Conservation (phyloP, 768 basidiomycete genomes). For the Obba rivulosa region DNA sequence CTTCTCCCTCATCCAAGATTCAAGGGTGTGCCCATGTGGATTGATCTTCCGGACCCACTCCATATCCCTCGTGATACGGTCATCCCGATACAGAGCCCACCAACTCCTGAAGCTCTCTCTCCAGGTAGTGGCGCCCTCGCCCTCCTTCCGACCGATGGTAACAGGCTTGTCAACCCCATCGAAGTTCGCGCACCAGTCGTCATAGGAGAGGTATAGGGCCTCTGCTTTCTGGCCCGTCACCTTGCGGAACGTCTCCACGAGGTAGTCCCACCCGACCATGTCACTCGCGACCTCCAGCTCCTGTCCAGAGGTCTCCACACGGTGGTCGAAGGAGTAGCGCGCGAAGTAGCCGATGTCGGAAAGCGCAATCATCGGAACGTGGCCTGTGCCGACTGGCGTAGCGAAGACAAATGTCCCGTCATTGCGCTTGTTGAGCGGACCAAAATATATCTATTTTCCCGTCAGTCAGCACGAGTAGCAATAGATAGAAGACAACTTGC, state of each 20-base stretch:
- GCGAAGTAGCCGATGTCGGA: slow-evolving; percentile 24
- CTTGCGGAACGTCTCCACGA: slow-evolving; percentile 22
- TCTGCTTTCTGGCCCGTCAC: slow-evolving; percentile 23
- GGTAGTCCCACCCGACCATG: slow-evolving; percentile 18
- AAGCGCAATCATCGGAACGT: slow-evolving; percentile 24
- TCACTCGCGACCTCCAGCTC: slow-evolving; percentile 24
- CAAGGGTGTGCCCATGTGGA: slow-evolving; percentile 29
- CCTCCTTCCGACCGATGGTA: slow-evolving; percentile 9
- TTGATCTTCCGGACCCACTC: slow-evolving; percentile 36
- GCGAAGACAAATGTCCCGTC: slow-evolving; percentile 27
- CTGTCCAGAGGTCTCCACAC: slow-evolving; percentile 12
- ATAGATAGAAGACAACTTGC: background rate
- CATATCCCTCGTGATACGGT: slow-evolving; percentile 36
- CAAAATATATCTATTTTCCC: slow-evolving; percentile 9
- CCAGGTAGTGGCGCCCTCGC: slow-evolving; percentile 18
- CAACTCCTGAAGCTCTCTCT: slow-evolving; percentile 36
- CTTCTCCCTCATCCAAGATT: slow-evolving; percentile 35
- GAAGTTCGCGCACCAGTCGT: slow-evolving; percentile 11
- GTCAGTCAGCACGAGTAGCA: background rate
- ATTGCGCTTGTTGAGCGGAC: slow-evolving; percentile 16
- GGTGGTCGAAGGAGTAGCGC: slow-evolving; percentile 26
- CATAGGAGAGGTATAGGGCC: slow-evolving; percentile 11
- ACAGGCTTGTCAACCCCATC: slow-evolving; percentile 15
- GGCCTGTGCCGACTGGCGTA: slow-evolving; percentile 21
- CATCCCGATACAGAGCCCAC: slow-evolving; percentile 38